These are phyloP conservation scores for Pyrenopolyporus hunteri DNA, from an alignment of 495 filamentous ascomycete genomes.

Conservation along the genomic window DNA sequence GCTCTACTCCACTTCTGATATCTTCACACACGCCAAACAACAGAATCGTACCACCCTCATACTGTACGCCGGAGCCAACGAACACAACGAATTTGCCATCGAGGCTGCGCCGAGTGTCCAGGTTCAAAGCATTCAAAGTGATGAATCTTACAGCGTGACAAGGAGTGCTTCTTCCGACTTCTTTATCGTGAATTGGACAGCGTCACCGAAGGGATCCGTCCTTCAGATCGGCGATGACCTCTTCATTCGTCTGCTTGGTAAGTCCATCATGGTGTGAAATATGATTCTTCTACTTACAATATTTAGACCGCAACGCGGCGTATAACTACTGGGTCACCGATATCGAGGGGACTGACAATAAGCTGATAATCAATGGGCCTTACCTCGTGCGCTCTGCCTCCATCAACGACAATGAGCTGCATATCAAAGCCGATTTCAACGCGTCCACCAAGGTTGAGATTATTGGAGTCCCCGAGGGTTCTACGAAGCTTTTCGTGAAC, in stretches of 20 bases:
- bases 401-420: slow-evolving; percentile 56
- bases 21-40: slow-evolving; percentile 65
- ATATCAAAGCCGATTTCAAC: slow-evolving; percentile 75
- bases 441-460: slow-evolving; percentile 66
- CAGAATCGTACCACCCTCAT: slow-evolving; percentile 60
- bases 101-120: slow-evolving; percentile 48
- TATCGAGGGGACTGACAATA: slow-evolving; percentile 43
- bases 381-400: slow-evolving; percentile 74
- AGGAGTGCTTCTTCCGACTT: slow-evolving; percentile 47
- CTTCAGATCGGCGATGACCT: slow-evolving; percentile 58
- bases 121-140: slow-evolving; percentile 59
- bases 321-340: slow-evolving; percentile 78
- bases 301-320: slow-evolving; percentile 67
- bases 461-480: slow-evolving; percentile 60
- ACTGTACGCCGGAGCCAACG: slow-evolving; percentile 72
- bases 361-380: slow-evolving; percentile 71
- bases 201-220: slow-evolving; percentile 36
- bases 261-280: not conserved
- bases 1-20: slow-evolving; percentile 77
- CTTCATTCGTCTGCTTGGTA: slow-evolving; percentile 57
- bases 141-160: slow-evolving; percentile 44
- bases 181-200: slow-evolving; percentile 39
- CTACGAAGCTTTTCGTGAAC: slow-evolving; percentile 67
- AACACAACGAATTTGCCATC: slow-evolving; percentile 72
- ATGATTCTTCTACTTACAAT: not conserved